Base-by-base conservation (phyloP, 768 basidiomycete genomes). In the Phylloporus sp. region DNA sequence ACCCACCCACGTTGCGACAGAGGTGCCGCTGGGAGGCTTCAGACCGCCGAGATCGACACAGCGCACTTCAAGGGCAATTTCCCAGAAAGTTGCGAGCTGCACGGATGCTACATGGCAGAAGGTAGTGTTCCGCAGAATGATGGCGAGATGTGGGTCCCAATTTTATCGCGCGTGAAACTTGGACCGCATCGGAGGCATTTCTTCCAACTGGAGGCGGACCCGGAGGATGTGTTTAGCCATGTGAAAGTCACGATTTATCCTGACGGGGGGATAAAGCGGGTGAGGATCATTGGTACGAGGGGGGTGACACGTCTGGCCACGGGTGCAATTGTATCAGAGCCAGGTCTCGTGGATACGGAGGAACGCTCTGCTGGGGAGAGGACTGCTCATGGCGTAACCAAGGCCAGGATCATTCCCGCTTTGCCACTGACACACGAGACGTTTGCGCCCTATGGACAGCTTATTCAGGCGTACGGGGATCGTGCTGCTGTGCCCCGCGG, bases 51-150 rank as follows among this genome's bases (percentile, higher is more conserved):
- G 58, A 82, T 99, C 54, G 96, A 99, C 66, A 98, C 96, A 0
- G 82, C 86, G 5, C 85, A 94, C 71, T 98, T 96, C 71, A 90
- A 88, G 63, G 96, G 95, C 20, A 97, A 97, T 65, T 97, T 89
- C 61, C 95, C 95, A 9, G 84, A 90, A 58, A 85, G 82, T 49
- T 88, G 85, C 61, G 89, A 92, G 57, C 59, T 94, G 17, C 82
- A 86, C 61, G 91, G 80, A 13, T 66, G 71, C 46, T 48, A 50
- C 41, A 69, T 64, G 35, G 34, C 42, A 62, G 44, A 44, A 10
- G 48, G 38, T 9, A 63, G 71, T 42, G 53, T 72, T 38, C 71
- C 74, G 53, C 71, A 71, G 64, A 57, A 63, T 46, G 61, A 61
- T 34, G 61, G 62, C 44, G 52, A 65, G 0, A 60, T 72, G 10